phyloP scores from a whole-genome alignment of 805 yeast species.

The Metschnikowia cubensis region DNA sequence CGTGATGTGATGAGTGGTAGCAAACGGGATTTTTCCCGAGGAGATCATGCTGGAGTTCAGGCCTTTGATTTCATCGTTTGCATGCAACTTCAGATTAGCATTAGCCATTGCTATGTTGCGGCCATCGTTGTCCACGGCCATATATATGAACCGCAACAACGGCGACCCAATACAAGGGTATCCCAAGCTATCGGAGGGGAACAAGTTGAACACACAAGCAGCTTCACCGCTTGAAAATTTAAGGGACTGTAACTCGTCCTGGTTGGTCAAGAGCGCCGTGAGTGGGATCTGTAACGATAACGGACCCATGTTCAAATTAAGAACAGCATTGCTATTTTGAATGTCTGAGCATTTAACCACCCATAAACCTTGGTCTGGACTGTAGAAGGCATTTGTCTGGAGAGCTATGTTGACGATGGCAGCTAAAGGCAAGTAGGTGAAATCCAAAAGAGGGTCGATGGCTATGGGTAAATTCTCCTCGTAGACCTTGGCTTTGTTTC shows the following conservation, averaged over 20 bases:
- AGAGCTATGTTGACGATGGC: conserved; percentile 59
- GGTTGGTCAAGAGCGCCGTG: conserved; percentile 35
- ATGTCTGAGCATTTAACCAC: conserved; percentile 54
- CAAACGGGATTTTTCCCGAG: conserved; percentile 51
- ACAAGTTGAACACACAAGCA: conserved; percentile 55
- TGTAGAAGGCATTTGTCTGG: conserved; percentile 65
- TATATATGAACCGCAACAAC: conserved; percentile 47
- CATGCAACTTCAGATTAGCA: conserved; percentile 26
- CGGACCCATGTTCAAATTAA: conserved; percentile 53
- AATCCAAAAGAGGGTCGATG: conserved; percentile 52
- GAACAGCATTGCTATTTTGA: conserved; percentile 43
- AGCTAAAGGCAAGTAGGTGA: conserved; percentile 51
- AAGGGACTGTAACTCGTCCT: conserved; percentile 35
- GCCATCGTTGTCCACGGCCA: conserved; percentile 64
- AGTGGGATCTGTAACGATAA: conserved; percentile 49
- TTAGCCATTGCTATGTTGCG: conserved; percentile 53
- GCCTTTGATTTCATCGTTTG: conserved; percentile 11
- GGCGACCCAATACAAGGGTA: conserved; percentile 56
- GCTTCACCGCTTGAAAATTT: conserved; percentile 48
- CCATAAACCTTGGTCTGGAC: conserved; percentile 49
- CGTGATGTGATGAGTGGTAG: conserved; percentile 18
- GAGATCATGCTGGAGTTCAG: conserved; percentile 25
- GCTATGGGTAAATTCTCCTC: conserved; percentile 47
- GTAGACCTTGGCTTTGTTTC: conserved; percentile 31
- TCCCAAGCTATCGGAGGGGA: conserved; percentile 47